Conservation (phyloP, 306 rosid genomes). For the Lathyrus tuberosus region DNA sequence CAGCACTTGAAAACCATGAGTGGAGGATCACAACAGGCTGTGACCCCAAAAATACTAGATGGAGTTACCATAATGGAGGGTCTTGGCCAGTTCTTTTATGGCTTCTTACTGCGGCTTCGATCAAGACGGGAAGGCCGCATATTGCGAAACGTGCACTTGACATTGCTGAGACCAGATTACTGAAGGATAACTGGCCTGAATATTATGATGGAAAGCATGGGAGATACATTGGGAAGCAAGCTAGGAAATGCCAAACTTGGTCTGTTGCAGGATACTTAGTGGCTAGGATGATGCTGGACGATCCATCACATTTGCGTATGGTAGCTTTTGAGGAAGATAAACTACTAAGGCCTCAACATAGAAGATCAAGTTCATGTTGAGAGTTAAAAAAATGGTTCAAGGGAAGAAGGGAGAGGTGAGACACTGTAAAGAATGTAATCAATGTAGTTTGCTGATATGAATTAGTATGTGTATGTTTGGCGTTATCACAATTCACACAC, state of each 20-base stretch:
- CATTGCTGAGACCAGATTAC: conserved; percentile 60
- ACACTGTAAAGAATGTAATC: not conserved
- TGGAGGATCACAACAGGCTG: conserved; percentile 75
- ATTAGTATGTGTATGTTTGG: no score
- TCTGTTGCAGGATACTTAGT: conserved; percentile 74
- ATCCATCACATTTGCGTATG: conserved; percentile 72
- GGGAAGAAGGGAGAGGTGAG: not conserved
- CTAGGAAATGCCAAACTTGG: conserved; percentile 77
- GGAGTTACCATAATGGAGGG: conserved; percentile 94
- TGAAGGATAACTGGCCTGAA: conserved; percentile 77
- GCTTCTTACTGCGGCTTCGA: conserved; percentile 76
- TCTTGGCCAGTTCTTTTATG: conserved; percentile 91
- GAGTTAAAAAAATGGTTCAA: not conserved
- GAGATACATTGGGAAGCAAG: conserved; percentile 72
- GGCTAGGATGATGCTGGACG: conserved; percentile 76
- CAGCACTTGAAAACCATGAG: conserved; percentile 76
- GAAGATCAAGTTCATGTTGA: conserved; percentile 68
- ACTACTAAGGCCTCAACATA: conserved; percentile 55
- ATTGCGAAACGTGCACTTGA: conserved; percentile 76
- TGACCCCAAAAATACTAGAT: conserved; percentile 85
- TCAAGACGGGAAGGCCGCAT: conserved; percentile 72
- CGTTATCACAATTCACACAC: no score
- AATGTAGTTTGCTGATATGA: no score
- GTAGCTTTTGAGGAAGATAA: conserved; percentile 70
- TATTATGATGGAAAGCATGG: conserved; percentile 74